phyloP scores from a whole-genome alignment of 495 filamentous ascomycete species.

The Copromyces sp. region DNA sequence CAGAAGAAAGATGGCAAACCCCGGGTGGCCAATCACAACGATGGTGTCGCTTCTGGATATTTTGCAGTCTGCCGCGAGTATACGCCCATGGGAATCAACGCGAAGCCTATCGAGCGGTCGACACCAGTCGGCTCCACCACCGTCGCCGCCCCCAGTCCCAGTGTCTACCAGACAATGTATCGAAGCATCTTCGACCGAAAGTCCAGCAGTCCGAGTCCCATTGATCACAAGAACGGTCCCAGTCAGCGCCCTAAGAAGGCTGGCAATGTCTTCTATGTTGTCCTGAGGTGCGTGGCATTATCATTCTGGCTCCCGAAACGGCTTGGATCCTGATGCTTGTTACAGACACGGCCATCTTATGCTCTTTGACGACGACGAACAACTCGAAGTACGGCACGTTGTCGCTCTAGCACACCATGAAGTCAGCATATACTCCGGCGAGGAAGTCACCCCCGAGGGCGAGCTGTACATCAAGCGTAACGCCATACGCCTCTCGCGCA shows the following conservation, averaged over 20 bases:
- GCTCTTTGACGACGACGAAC: constrained; percentile 84
- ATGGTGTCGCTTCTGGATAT: constrained; percentile 85
- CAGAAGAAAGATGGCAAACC: constrained; percentile 37
- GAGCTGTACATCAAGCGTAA: constrained; percentile 95
- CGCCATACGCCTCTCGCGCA: constrained; percentile 74
- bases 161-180: constrained; percentile 97
- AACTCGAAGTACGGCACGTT: constrained; percentile 90
- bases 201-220: constrained; percentile 33
- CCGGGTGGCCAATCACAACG: constrained; percentile 42
- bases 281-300: constrained; percentile 54
- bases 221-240: constrained; percentile 34
- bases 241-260: constrained; percentile 60
- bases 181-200: constrained; percentile 89
- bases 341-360: constrained; percentile 86
- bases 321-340: constrained; percentile 3
- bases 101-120: constrained; percentile 79
- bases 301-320: not conserved
- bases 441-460: constrained; percentile 71
- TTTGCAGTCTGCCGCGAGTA: constrained; percentile 94
- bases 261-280: constrained; percentile 89
- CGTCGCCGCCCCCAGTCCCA: constrained; percentile 65
- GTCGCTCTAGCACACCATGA: constrained; percentile 83
- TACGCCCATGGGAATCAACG: constrained; percentile 79
- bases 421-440: constrained; percentile 77
- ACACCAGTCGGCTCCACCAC: constrained; percentile 65